These are phyloP conservation scores for Hyphodiscus hymeniophilus DNA, from an alignment of 495 filamentous ascomycete genomes.

Conservation along the genomic window DNA sequence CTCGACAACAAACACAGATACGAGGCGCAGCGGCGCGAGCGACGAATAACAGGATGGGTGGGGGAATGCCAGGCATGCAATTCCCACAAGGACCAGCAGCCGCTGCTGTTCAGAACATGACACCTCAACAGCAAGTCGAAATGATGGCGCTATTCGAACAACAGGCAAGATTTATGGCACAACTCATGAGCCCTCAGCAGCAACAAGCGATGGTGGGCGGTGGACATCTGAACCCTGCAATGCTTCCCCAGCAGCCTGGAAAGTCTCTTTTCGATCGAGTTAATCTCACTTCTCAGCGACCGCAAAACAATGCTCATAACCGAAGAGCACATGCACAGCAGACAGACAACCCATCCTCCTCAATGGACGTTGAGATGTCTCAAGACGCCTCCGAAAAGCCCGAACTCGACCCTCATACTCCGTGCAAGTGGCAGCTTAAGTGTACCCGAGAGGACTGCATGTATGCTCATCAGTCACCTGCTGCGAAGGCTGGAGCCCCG, in stretches of 20 bases:
- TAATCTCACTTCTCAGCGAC: conserved; percentile 29
- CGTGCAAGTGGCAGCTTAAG: conserved; percentile 79
- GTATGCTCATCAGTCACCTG: conserved; percentile 91
- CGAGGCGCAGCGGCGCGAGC: conserved; percentile 33
- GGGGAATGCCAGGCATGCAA: conserved; percentile 28
- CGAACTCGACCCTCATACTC: conserved; percentile 41
- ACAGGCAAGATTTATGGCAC: conserved; percentile 77
- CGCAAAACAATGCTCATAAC: conserved; percentile 29
- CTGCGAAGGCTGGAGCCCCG: conserved; percentile 70
- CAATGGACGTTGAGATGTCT: conserved; percentile 41
- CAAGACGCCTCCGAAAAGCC: conserved; percentile 33
- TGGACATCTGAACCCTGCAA: conserved; percentile 19
- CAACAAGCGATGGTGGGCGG: conserved; percentile 22
- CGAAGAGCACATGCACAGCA: conserved; percentile 16
- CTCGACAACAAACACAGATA: conserved; percentile 29
- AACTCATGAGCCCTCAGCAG: conserved; percentile 29
- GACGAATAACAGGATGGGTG: conserved; percentile 39
- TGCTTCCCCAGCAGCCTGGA: conserved; percentile 34
- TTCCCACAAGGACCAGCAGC: conserved; percentile 23
- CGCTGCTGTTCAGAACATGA: conserved; percentile 27
- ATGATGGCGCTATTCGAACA: conserved; percentile 82
- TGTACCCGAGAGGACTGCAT: conserved; percentile 86
- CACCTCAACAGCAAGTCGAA: conserved; percentile 63
- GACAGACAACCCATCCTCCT: conserved; percentile 16
- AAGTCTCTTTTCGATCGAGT: conserved; percentile 77